phyloP scores from a whole-genome alignment of 2,329 filamentous ascomycete species.

The Xylariaceae sp. region DNA sequence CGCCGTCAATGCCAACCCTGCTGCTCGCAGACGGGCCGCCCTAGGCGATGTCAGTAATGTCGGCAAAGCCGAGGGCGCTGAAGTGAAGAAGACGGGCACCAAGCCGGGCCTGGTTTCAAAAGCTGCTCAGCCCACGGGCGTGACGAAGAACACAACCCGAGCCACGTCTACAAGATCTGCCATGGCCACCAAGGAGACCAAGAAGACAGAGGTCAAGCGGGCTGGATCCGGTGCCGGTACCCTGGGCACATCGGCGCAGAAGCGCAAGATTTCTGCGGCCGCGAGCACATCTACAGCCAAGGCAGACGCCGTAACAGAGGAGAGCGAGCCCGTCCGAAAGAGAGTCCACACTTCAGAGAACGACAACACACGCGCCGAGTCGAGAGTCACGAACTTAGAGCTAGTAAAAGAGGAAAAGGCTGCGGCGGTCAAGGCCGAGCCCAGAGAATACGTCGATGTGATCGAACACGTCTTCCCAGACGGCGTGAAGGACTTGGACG shows the following conservation, averaged over 20 bases:
- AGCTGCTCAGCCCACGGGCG: constrained; percentile 70
- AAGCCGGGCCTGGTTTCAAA: constrained; percentile 73
- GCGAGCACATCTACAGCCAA: constrained; percentile 51
- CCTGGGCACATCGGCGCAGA: constrained; percentile 53
- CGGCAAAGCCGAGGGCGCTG: constrained; percentile 65
- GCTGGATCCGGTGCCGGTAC: constrained; percentile 67
- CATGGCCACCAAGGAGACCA: constrained; percentile 60
- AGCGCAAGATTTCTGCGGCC: constrained; percentile 57
- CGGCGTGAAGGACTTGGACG: constrained; percentile 64
- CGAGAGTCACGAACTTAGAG: constrained; percentile 28
- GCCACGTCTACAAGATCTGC: constrained; percentile 56
- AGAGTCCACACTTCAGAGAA: constrained; percentile 52
- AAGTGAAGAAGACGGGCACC: constrained; percentile 65
- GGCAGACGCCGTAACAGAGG: constrained; percentile 54
- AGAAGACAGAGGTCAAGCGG: constrained; percentile 68
- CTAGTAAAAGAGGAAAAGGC: constrained; percentile 26
- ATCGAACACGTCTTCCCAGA: constrained; percentile 29
- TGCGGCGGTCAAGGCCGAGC: constrained; percentile 23
- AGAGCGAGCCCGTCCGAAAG: constrained; percentile 64
- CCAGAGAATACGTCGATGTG: constrained; percentile 11
- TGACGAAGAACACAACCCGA: constrained; percentile 63
- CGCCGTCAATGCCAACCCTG: constrained; percentile 42
- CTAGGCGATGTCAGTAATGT: constrained; percentile 96
- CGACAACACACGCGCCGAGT: constrained; percentile 37
- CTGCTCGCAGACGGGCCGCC: constrained; percentile 63